Evolutionary conservation across 805 yeast species (phyloP), one percentile per base, ranked within the genome.

Genomic region (Yarrowia divulgata): DNA sequence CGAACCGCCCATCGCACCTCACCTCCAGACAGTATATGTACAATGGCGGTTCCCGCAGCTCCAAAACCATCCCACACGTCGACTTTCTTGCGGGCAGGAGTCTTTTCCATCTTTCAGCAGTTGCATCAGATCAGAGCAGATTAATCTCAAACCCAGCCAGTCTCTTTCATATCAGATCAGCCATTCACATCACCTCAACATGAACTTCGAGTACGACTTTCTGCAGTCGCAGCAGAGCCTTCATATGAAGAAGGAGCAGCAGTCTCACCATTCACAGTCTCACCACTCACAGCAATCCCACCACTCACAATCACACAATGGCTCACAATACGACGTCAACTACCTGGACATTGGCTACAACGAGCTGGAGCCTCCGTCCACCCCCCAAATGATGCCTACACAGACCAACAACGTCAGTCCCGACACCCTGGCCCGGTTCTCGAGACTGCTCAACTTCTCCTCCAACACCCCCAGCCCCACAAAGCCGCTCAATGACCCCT

Each of bases 281-380:
- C 46, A 43, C 3, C 23, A 43, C 6, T 23, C 18, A 3, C 63
- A 57, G 13, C 37, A 23, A 23, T 16, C 34, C 8, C 63, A 35
- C 23, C 63, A 23, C 13, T 23, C 34, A 18, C 43, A 32, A 54
- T 12, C 48, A 40, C 14, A 23, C 29, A 23, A 23, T 23, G 37
- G 43, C 16, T 39, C 43, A 7, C 48, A 42, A 23, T 60, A 60
- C 42, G 66, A 60, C 8, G 66, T 60, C 66, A 60, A 63, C 37
- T 63, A 63, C 39, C 57, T 63, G 48, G 57, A 63, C 35, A 49
- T 63, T 23, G 68, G 57, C 46, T 63, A 63, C 68, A 66, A 66
- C n/a, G 69, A 52, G 49, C 39, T 66, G 19, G 62, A 42, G 37
- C 50, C 52, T 40, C 69, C 69, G 32, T 54, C 60, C 12, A 66